phyloP scores from a whole-genome alignment of 1,284 basidiomycete species.

The Leccinum fuscescens region DNA sequence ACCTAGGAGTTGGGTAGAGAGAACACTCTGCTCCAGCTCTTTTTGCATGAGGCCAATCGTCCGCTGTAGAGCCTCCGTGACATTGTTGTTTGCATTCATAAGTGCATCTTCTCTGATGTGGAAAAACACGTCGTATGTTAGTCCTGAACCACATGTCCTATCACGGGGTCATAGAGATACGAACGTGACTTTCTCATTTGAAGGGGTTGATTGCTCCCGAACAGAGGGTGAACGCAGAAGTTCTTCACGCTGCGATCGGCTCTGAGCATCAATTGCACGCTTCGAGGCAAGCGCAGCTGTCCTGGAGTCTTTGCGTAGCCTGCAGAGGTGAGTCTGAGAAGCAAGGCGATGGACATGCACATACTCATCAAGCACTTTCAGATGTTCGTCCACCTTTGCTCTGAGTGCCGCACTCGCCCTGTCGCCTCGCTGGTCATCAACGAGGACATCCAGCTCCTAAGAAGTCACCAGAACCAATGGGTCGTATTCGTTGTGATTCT shows the following conservation, averaged over 20 bases:
- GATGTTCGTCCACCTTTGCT: slow-evolving; percentile 48
- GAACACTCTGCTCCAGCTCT: slow-evolving; percentile 85
- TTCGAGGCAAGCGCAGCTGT: slow-evolving; percentile 70
- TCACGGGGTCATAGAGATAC: slow-evolving; percentile 25
- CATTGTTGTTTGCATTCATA: slow-evolving; percentile 84
- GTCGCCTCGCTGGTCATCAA: slow-evolving; percentile 66
- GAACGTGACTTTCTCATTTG: slow-evolving; percentile 56
- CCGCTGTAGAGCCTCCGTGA: slow-evolving; percentile 82
- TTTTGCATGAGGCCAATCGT: slow-evolving; percentile 86
- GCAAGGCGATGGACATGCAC: slow-evolving; percentile 22
- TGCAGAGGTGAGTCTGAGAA: slow-evolving; percentile 34
- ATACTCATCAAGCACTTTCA: slow-evolving; percentile 49
- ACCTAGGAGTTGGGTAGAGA: slow-evolving; percentile 86
- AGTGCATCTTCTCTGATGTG: slow-evolving; percentile 72
- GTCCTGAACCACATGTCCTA: neutral
- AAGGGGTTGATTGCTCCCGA: slow-evolving; percentile 39
- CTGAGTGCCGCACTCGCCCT: slow-evolving; percentile 52
- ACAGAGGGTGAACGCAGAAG: slow-evolving; percentile 54
- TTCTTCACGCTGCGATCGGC: slow-evolving; percentile 59
- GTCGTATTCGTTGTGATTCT: slow-evolving; percentile 1
- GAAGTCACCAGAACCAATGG: slow-evolving; percentile 2
- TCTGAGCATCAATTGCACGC: slow-evolving; percentile 61
- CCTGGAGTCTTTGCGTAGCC: slow-evolving; percentile 61
- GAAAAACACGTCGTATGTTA: slow-evolving; percentile 4
- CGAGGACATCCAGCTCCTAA: slow-evolving; percentile 61